Percentiles rank a stretch among this genome's conserved stretches.
Evolutionary conservation across 2,329 filamentous ascomycete species (phyloP).

Genomic region (Cladophialophora psammophila): DNA sequence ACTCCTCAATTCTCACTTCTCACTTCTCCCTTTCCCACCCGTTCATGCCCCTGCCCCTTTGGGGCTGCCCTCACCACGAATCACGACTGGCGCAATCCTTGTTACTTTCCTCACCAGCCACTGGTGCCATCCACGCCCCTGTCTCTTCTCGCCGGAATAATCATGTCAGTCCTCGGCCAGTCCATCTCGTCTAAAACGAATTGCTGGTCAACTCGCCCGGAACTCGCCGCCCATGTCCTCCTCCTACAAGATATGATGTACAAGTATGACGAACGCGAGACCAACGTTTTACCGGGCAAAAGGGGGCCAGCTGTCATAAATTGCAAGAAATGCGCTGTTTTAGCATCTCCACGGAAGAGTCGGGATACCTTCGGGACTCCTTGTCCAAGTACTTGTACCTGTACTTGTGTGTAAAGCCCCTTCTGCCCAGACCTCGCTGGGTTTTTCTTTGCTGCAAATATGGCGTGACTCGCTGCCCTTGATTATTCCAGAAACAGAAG

Average conservation of each 20-base stretch:
- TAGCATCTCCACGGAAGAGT: slow-evolving; percentile 1
- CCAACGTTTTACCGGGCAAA: background rate
- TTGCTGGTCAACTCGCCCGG: background rate
- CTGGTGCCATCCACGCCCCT: background rate
- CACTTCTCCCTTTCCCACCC: background rate
- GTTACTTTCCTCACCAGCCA: background rate
- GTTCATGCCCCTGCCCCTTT: background rate
- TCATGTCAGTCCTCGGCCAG: background rate
- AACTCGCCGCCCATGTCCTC: background rate
- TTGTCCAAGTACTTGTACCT: too few relatives aligned
- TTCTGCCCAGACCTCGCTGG: background rate
- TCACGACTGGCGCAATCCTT: background rate
- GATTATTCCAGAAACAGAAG: background rate
- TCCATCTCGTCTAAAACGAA: background rate
- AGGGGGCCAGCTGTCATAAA: background rate
- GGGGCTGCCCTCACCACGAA: background rate
- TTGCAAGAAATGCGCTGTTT: slow-evolving; percentile 1
- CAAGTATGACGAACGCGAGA: background rate
- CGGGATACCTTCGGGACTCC: background rate
- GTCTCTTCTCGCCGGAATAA: background rate
- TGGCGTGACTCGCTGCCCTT: slow-evolving; percentile 1
- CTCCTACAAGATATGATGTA: background rate
- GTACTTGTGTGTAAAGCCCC: too few relatives aligned
- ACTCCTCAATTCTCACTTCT: too few relatives aligned
- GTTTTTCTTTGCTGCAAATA: background rate